Evolutionary conservation across 164 flowering plant species (phyloP), one percentile per base, ranked within the genome.

Genomic region (Warburgia ugandensis): DNA sequence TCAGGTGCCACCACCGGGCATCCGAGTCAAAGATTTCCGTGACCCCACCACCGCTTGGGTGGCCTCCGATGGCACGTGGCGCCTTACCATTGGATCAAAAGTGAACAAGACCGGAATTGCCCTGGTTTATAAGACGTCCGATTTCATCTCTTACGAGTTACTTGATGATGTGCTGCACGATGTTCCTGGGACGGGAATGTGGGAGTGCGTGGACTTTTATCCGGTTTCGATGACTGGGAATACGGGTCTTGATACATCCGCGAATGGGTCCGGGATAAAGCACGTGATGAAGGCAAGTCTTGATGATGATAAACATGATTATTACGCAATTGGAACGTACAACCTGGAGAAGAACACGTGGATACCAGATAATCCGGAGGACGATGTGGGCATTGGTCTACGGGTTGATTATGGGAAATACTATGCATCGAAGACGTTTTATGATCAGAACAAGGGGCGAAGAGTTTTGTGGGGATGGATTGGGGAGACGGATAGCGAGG

Each of bases 151-250:
- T 10, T 90, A 52, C 51, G 72, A 68, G 46, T 63, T 60, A 16
- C 6, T 69, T 21, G 70, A 75, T 11, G 68, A 63, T 1, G 28
- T 67, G 1, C 57, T 86, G n/a, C 88, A 86, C 52, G 72, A 64
- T 3, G 94, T 86, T 8, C 69, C 74, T 2, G 74, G 64, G 6
- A 84, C 94, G 1, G 97, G 97, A 10, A 82, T 80, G 94, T 90
- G 97, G 97, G 97, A 90, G 68, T 90, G 97, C 33, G 75, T 90
- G n/a, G 97, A 90, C 60, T 80, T 90, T 27, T 90, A 62, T 56
- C 97, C 97, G 0, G 81, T 90, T 0, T 73, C 95, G 3, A 51
- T 27, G 31, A 61, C 29, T 0, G 61, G 35, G 7, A 45, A 23
- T 8, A 58, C 53, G 6, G 97, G 97, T 1, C 56, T 84, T 33